These are phyloP conservation scores for Podospora sp. DNA, from an alignment of 495 filamentous ascomycete species.

Conservation along the genomic window DNA sequence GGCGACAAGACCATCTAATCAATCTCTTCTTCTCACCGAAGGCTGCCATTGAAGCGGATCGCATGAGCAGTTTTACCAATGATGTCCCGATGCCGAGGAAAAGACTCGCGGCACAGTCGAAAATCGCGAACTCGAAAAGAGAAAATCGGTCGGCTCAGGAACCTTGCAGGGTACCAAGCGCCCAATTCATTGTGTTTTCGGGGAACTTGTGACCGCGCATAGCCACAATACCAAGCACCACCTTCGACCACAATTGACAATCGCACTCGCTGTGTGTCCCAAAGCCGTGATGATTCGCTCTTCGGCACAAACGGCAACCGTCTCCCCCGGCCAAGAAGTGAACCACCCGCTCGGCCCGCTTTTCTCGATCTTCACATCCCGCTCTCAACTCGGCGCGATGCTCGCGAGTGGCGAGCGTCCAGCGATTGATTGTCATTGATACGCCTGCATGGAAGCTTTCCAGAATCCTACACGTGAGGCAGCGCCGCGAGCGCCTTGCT, in stretches of 20 bases:
- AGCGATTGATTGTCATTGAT: background rate
- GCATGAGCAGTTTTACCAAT: background rate
- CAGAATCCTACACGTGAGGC: slow-evolving; percentile 1
- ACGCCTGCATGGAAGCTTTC: slow-evolving; percentile 14
- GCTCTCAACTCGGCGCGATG: background rate
- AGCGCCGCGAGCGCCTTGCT: background rate
- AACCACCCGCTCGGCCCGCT: background rate
- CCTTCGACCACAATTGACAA: background rate
- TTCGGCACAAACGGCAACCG: background rate
- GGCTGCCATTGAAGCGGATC: background rate
- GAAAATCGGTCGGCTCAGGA: background rate
- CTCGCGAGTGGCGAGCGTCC: background rate
- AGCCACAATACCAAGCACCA: slow-evolving; percentile 13
- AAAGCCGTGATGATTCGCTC: slow-evolving; percentile 1
- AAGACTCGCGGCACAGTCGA: background rate
- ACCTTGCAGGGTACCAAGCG: background rate
- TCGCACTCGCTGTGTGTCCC: background rate
- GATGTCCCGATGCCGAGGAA: background rate
- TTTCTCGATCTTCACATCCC: background rate
- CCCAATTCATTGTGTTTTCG: background rate
- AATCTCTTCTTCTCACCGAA: background rate
- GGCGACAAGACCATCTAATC: background rate
- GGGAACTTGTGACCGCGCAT: slow-evolving; percentile 5
- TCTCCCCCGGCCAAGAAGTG: background rate
- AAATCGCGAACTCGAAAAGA: background rate